phyloP scores from a whole-genome alignment of 2,329 filamentous ascomycete genomes.

The Xylaria sp. region DNA sequence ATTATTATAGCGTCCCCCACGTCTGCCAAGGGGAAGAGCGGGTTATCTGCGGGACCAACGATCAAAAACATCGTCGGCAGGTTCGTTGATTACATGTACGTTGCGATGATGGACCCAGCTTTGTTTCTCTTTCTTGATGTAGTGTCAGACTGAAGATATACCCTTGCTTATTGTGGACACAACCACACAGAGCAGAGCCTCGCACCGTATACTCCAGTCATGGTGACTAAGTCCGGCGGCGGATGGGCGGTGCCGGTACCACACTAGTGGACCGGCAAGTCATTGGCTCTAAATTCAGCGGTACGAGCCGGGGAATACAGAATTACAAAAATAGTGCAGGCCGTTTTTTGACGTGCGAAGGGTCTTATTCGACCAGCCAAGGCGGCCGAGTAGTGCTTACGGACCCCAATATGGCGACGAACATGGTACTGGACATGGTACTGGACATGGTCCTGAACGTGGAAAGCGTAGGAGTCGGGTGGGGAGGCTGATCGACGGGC shows the following conservation, averaged over 20 bases:
- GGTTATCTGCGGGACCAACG: slow-evolving; percentile 20
- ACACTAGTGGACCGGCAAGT: slow-evolving; percentile 26
- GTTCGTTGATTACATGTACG: slow-evolving; percentile 23
- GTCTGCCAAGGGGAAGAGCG: slow-evolving; percentile 1
- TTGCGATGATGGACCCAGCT: slow-evolving; percentile 14
- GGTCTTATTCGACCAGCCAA: slow-evolving; percentile 31
- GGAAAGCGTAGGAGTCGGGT: slow-evolving; percentile 15
- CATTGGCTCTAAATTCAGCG: slow-evolving; percentile 38
- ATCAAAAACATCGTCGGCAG: background rate
- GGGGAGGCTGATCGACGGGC: slow-evolving; percentile 29
- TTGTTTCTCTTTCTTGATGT: background rate
- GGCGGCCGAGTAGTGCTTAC: slow-evolving; percentile 31
- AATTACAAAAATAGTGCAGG: slow-evolving; percentile 37
- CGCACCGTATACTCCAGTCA: slow-evolving; percentile 3
- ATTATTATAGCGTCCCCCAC: slow-evolving; percentile 20
- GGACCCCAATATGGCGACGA: slow-evolving; percentile 26
- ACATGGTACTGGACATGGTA: slow-evolving; percentile 3
- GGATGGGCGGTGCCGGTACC: slow-evolving; percentile 40
- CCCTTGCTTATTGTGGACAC: slow-evolving; percentile 24
- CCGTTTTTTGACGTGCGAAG: slow-evolving; percentile 28
- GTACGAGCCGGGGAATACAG: slow-evolving; percentile 34
- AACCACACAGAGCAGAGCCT: slow-evolving; percentile 21
- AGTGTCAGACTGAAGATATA: slow-evolving; percentile 8
- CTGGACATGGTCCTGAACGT: slow-evolving; percentile 4
- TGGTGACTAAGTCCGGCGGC: slow-evolving; percentile 1